Evolutionary conservation across 2,329 filamentous ascomycete genomes (phyloP).

Genomic region (Hymenoscyphus albidus): DNA sequence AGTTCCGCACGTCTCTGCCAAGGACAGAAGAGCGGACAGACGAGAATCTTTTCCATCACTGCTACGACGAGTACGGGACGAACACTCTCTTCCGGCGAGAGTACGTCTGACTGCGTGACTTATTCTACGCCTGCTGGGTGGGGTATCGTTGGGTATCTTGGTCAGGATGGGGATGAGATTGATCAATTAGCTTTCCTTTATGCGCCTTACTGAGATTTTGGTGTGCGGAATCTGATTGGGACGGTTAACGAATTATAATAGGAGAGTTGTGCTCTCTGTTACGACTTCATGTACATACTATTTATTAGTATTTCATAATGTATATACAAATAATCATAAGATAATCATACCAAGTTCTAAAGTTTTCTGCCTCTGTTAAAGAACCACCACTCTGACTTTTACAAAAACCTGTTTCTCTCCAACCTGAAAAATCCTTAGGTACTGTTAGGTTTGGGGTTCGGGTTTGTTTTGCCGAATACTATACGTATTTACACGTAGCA

Average conservation of each 20-base stretch:
- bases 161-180: constrained; percentile 51
- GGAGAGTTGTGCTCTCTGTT: background rate
- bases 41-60: constrained; percentile 53
- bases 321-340: background rate
- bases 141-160: constrained; percentile 51
- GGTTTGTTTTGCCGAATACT: too few relatives aligned
- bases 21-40: constrained; percentile 42
- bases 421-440: too few relatives aligned
- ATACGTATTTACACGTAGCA: too few relatives aligned
- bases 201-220: constrained; percentile 37
- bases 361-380: too few relatives aligned
- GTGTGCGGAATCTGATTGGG: background rate
- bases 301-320: background rate
- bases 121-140: constrained; percentile 46
- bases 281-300: background rate
- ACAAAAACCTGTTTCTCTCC: too few relatives aligned
- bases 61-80: constrained; percentile 50
- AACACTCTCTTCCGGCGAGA: constrained; percentile 42
- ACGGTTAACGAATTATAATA: background rate
- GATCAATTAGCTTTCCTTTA: constrained; percentile 51
- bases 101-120: constrained; percentile 45
- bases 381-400: too few relatives aligned
- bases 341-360: background rate
- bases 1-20: constrained; percentile 47
- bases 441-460: too few relatives aligned